Conservation (phyloP, 805 yeast species). For the Yarrowia keelungensis region DNA sequence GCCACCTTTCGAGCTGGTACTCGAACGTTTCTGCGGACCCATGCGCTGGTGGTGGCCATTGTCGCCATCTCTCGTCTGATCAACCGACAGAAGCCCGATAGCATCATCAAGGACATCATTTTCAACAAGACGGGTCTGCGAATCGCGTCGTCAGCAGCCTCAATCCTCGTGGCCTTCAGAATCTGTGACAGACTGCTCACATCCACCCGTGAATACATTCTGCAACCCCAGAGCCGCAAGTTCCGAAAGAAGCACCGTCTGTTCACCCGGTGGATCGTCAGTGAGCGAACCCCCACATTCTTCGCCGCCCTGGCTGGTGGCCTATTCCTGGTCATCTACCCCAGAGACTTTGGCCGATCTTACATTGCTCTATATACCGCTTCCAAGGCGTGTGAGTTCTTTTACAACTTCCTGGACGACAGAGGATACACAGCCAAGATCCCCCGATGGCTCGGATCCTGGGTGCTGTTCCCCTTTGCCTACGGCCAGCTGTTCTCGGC, state of each 20-base stretch:
- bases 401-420: constrained; percentile 50
- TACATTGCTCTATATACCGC: constrained; percentile 49
- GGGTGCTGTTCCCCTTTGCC: constrained; percentile 54
- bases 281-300: constrained; percentile 40
- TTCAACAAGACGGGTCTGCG: constrained; percentile 33
- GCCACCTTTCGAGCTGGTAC: constrained; percentile 38
- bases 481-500: constrained; percentile 52
- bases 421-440: constrained; percentile 48
- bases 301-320: constrained; percentile 47
- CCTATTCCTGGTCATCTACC: constrained; percentile 46
- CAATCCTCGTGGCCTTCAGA: constrained; percentile 33
- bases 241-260: constrained; percentile 36
- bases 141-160: constrained; percentile 20
- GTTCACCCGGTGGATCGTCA: constrained; percentile 36
- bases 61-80: constrained; percentile 28
- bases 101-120: constrained; percentile 20
- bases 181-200: constrained; percentile 21
- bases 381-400: constrained; percentile 49
- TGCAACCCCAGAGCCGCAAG: constrained; percentile 39
- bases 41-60: constrained; percentile 43
- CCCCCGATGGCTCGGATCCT: constrained; percentile 51
- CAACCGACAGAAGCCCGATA: constrained; percentile 34
- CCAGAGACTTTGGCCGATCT: constrained; percentile 42
- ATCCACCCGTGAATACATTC: constrained; percentile 19
- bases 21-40: constrained; percentile 42